Conservation (phyloP, 805 yeast species). For the Debaryomyces hansenii region DNA sequence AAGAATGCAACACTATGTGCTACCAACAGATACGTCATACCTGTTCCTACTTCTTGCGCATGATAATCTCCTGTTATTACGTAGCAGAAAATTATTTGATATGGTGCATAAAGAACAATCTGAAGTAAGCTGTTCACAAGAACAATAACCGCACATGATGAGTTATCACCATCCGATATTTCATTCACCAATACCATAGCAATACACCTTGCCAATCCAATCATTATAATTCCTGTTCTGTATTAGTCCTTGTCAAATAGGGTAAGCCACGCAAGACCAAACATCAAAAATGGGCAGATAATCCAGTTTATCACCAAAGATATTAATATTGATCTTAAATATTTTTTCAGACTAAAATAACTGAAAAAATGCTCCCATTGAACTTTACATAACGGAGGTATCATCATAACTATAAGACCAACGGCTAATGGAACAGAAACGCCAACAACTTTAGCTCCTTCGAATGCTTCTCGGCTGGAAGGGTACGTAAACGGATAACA, state of each 20-base stretch:
- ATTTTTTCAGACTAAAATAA: slow-evolving; percentile 10
- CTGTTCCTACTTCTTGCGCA: slow-evolving; percentile 7
- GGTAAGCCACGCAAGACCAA: slow-evolving; percentile 54
- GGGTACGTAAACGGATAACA: slow-evolving; percentile 45
- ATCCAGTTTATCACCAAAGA: slow-evolving; percentile 55
- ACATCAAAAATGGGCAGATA: slow-evolving; percentile 57
- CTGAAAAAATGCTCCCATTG: slow-evolving; percentile 44
- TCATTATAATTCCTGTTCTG: slow-evolving; percentile 56
- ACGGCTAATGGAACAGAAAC: slow-evolving; percentile 47
- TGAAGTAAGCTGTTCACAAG: slow-evolving; percentile 52
- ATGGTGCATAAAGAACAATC: slow-evolving; percentile 53
- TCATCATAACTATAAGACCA: slow-evolving; percentile 56
- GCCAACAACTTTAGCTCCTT: slow-evolving; percentile 33
- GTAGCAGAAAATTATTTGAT: slow-evolving; percentile 47
- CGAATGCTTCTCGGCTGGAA: slow-evolving; percentile 32
- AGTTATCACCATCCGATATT: slow-evolving; percentile 51
- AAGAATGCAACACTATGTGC: slow-evolving; percentile 52
- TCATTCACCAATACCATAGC: slow-evolving; percentile 64
- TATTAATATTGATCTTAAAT: slow-evolving; percentile 29
- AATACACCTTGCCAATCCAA: slow-evolving; percentile 60
- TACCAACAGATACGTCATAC: slow-evolving; percentile 36
- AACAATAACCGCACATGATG: slow-evolving; percentile 53
- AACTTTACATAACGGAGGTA: slow-evolving; percentile 56
- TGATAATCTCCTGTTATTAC: slow-evolving; percentile 32
- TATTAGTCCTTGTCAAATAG: slow-evolving; percentile 49